phyloP scores from a whole-genome alignment of 768 basidiomycete genomes.

The Collybia sp. region DNA sequence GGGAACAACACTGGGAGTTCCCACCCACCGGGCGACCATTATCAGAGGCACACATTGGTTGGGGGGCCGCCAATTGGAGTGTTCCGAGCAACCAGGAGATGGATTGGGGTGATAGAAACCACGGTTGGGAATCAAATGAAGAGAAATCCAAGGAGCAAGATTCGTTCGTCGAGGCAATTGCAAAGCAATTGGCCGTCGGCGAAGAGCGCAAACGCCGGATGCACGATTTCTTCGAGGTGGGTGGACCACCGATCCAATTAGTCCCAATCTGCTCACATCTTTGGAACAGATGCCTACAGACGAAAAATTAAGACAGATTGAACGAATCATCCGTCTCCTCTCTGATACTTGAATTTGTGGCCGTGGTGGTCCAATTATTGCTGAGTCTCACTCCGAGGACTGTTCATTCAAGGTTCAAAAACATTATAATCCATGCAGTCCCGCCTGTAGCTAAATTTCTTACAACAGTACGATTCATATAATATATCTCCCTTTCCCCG shows the following conservation, averaged over 20 bases:
- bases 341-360: too few species aligned
- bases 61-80: slow-evolving; percentile 1
- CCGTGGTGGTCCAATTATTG: too few species aligned
- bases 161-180: slow-evolving; percentile 43
- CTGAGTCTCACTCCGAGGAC: too few species aligned
- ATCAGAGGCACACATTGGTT: slow-evolving; percentile 3
- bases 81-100: neutral
- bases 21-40: neutral
- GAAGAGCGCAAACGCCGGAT: slow-evolving; percentile 36
- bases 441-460: too few species aligned
- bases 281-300: slow-evolving; percentile 4
- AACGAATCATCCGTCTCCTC: too few species aligned
- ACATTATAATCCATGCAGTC: too few species aligned
- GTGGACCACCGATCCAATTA: slow-evolving; percentile 8
- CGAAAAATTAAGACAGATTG: slow-evolving; percentile 4
- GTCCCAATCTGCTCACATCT: neutral
- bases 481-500: too few species aligned
- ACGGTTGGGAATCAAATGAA: neutral
- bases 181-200: slow-evolving; percentile 30
- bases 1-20: slow-evolving; percentile 7
- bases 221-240: slow-evolving; percentile 48
- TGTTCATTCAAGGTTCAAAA: too few species aligned
- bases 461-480: too few species aligned
- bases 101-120: neutral
- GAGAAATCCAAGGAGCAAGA: neutral